Base-by-base conservation (phyloP, 345 rosid species). In the Syzygium grande region DNA sequence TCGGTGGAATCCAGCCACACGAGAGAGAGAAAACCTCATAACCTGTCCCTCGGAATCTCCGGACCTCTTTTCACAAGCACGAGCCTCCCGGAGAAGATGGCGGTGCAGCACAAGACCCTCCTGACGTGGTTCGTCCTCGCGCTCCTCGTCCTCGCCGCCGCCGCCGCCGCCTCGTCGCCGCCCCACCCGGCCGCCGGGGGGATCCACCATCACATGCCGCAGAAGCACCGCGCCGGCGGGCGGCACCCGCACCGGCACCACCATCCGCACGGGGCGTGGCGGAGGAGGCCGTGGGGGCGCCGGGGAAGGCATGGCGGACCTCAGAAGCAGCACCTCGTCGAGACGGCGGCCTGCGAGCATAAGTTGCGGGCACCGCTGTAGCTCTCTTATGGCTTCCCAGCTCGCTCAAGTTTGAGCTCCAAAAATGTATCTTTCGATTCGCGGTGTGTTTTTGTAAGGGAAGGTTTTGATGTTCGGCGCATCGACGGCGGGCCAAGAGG, bases 261-360 rank as follows among this genome's bases (percentile, higher is more conserved):
- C 9, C 68, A 61, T 46, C 46, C 0, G 7, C 83, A 52, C 22
- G 29, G 59, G 80, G 88, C 53, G 51, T 78, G 88, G 61, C 61
- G 85, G 80, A 85, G 87, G 87, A 90, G 49, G 63, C 61, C 63
- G 15, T 34, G 86, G 86, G 13, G 3, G 9, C 59, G 88, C 49
- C 93, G 91, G 38, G 92, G 92, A 23, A 87, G 91, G 78, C 77
- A 83, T 25, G 90, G 84, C 0, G 90, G 92, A 23, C 88, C 54
- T 27, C 86, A 29, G 87, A 83, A 90, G 54, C 90, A 86, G 80
- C 80, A 38, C 73, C 83, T 92, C 9, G 88, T 87, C 85, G 68
- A 88, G 53, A 89, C 91, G 3, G 51, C 86, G 12, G 84, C 30
- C 55, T 13, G 9, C 9, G 51, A 86, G 61, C 52, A 34, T n/a